Evolutionary conservation across 768 basidiomycete species (phyloP), one percentile per base, ranked within the genome.

Genomic region (Boletus reticulatus): DNA sequence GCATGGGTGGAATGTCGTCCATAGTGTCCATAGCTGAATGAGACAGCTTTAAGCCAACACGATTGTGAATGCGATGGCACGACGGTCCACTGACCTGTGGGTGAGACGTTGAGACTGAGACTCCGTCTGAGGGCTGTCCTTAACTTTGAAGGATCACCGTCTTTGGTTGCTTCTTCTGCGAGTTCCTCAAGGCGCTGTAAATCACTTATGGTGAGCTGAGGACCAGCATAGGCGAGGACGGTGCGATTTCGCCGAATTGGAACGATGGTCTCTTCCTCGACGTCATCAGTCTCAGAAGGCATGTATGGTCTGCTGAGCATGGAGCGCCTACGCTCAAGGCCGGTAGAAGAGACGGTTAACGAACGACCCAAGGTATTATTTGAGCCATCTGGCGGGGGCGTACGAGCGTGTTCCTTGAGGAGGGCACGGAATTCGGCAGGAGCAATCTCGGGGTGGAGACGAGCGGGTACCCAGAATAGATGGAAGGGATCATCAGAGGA

Each of bases 381-480:
- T n/a, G 68, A 68, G 59, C 76, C 82, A 58, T 84, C 85, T 27
- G 78, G 72, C 37, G 82, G 72, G 43, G 81, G 79, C 9, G 80
- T 72, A 57, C 87, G 83, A 12, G 94, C 82, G 74, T 98, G 97
- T 64, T 96, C 92, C 71, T 94, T 91, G 62, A 99, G 84, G 70
- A 99, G 98, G 12, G 87, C 89, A 49, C 92, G 84, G 72, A 99
- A 99, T 72, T 98, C 94, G 45, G 86, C 89, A 22, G 97, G 97
- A 0, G 95, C 96, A 66, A 99, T 91, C 77, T 99, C 97, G 31
- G 97, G 97, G 70, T 98, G 97, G 36, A 98, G 78, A 55, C 88
- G 84, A 16, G 97, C 97, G 50, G 97, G 97, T 29, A 99, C 94
- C 97, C 97, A 99, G 80, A 98, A 98, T 60, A 98, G 84, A 72